These are phyloP conservation scores for Tylopilus intermedius DNA, from an alignment of 768 basidiomycete species.

Conservation along the genomic window DNA sequence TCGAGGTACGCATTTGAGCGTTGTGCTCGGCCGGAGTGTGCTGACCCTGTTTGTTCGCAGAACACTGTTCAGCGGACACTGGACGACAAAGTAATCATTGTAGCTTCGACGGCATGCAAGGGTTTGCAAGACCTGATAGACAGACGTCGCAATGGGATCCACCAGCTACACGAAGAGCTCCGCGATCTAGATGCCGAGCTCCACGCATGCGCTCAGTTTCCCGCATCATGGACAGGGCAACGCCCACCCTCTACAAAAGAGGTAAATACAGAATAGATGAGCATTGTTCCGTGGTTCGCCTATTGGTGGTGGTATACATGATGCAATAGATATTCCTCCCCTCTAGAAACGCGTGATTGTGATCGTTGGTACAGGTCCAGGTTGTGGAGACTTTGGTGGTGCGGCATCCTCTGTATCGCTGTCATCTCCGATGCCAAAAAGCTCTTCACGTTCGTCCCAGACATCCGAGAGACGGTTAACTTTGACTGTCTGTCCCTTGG, in stretches of 20 bases:
- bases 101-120: conserved; percentile 47
- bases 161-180: conserved; percentile 40
- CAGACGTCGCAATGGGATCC: conserved; percentile 43
- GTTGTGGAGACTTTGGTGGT: conserved; percentile 7
- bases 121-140: conserved; percentile 39
- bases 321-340: conserved; percentile 18
- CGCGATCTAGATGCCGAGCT: conserved; percentile 36
- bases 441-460: conserved; percentile 76
- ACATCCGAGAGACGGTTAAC: conserved; percentile 49
- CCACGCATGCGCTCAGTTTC: conserved; percentile 10
- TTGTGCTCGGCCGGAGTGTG: background rate
- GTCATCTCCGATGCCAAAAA: conserved; percentile 64
- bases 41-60: conserved; percentile 31
- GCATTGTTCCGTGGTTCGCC: conserved; percentile 1
- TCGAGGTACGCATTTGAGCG: conserved; percentile 41
- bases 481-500: conserved; percentile 30
- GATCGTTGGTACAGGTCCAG: conserved; percentile 24
- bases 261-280: conserved; percentile 13
- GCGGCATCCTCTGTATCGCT: conserved; percentile 49
- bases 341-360: conserved; percentile 24
- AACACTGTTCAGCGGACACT: conserved; percentile 42
- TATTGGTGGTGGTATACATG: conserved; percentile 25
- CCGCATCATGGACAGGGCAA: conserved; percentile 4
- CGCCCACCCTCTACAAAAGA: background rate
- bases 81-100: conserved; percentile 46